Conservation (phyloP, 148 eudicot genomes). For the Silene latifolia region DNA sequence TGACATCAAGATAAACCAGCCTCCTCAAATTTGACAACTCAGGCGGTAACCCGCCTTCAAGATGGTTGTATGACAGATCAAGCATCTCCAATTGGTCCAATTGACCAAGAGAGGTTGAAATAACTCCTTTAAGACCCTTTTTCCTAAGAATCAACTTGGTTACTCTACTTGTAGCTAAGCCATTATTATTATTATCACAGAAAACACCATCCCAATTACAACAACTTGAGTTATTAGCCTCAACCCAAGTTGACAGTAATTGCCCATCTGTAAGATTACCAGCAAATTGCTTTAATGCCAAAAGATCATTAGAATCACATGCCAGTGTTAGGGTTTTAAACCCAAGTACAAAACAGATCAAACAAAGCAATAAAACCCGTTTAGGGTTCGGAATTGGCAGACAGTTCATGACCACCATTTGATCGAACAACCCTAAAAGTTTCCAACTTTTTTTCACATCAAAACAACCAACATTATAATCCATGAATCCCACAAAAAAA, state of each 20-base stretch:
- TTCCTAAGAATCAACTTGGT: conserved; percentile 37
- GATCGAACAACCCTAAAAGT: conserved; percentile 22
- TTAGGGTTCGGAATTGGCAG: conserved; percentile 31
- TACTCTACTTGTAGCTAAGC: conserved; percentile 43
- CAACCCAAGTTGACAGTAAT: conserved; percentile 47
- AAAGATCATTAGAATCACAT: conserved; percentile 59
- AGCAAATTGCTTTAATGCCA: conserved; percentile 61
- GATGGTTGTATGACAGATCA: conserved; percentile 63
- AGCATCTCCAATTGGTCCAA: conserved; percentile 50
- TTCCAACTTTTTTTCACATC: conserved; percentile 14
- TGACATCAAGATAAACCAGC: conserved; percentile 58
- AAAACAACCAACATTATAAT: not conserved
- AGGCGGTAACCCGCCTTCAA: conserved; percentile 54
- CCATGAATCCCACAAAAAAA: conserved; percentile 14
- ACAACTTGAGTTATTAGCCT: conserved; percentile 41
- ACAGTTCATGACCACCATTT: conserved; percentile 31
- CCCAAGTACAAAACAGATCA: conserved; percentile 37
- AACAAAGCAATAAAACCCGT: conserved; percentile 44
- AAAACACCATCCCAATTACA: conserved; percentile 77
- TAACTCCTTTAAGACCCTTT: conserved; percentile 50
- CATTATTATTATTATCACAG: conserved; percentile 41
- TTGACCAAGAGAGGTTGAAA: conserved; percentile 49
- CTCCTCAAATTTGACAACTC: conserved; percentile 50
- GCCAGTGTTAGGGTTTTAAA: conserved; percentile 36
- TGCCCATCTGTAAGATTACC: conserved; percentile 59